A percentile compares a stretch with the other conserved stretches of the same genome.
These are phyloP conservation scores for Aeminium ludgeri DNA, from an alignment of 495 filamentous ascomycete genomes.

Conservation along the genomic window DNA sequence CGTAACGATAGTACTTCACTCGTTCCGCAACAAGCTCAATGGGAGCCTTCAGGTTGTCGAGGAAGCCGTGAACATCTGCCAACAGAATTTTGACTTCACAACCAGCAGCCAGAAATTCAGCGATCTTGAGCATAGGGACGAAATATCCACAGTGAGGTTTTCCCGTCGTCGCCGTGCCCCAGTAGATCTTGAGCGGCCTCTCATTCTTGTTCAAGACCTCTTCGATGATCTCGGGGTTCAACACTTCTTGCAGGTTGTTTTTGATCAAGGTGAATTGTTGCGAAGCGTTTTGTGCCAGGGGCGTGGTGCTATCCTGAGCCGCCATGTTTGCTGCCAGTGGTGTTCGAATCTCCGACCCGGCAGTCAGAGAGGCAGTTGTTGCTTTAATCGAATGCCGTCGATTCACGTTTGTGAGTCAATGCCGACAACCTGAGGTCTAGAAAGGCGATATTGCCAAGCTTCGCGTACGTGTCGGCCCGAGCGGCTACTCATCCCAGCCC, in stretches of 20 bases:
- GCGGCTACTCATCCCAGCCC: no score
- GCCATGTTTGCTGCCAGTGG: constrained; percentile 1
- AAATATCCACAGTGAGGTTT: constrained; percentile 74
- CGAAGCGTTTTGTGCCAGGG: constrained; percentile 7
- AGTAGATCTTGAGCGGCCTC: constrained; percentile 64
- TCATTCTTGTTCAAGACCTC: constrained; percentile 50
- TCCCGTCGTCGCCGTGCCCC: constrained; percentile 76
- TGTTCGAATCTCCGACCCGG: no score
- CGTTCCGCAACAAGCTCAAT: constrained; percentile 68
- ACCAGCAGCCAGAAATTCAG: constrained; percentile 68
- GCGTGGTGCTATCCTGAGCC: neutral
- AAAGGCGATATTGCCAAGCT: no score
- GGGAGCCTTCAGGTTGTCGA: constrained; percentile 71
- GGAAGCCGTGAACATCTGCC: constrained; percentile 49
- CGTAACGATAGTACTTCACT: constrained; percentile 25
- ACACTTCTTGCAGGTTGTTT: constrained; percentile 64
- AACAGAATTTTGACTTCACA: constrained; percentile 37
- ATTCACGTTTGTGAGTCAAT: no score
- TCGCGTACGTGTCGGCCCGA: no score
- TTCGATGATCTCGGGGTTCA: constrained; percentile 77
- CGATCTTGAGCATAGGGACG: constrained; percentile 71
- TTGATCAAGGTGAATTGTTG: constrained; percentile 54
- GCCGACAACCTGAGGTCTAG: no score
- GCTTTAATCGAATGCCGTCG: no score
- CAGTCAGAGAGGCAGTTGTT: no score